These are phyloP conservation scores for Diatrype stigma DNA, from an alignment of 2,329 filamentous ascomycete species.

Conservation along the genomic window DNA sequence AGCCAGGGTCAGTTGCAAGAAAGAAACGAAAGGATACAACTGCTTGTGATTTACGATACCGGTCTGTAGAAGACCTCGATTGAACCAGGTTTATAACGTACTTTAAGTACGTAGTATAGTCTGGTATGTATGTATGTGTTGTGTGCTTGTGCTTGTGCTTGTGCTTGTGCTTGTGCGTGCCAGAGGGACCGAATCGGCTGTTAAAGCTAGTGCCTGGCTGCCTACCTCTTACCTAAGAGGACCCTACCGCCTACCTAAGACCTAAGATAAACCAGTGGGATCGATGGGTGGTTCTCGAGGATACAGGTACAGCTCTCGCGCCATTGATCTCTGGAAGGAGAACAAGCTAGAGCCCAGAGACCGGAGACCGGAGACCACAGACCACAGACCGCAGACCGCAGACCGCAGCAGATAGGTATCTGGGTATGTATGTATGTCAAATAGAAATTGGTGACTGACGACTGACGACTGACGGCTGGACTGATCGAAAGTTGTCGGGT, in stretches of 20 bases:
- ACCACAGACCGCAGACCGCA: no score
- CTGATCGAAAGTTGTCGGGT: no score
- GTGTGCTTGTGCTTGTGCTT: not conserved
- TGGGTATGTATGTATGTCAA: no score
- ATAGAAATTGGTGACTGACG: no score
- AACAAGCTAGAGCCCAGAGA: not conserved
- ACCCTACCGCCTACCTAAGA: no score
- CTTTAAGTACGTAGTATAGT: not conserved
- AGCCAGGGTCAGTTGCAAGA: not conserved
- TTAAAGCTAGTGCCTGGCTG: no score
- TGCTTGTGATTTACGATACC: not conserved
- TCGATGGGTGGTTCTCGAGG: not conserved
- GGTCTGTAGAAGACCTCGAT: not conserved
- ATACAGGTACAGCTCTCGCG: not conserved
- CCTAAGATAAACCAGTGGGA: not conserved
- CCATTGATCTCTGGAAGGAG: not conserved
- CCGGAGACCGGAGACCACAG: no score
- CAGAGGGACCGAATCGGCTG: no score
- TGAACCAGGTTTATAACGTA: not conserved
- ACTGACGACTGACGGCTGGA: no score
- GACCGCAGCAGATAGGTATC: no score
- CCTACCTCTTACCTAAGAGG: not conserved
- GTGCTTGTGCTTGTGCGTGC: no score
- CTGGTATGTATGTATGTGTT: not conserved
- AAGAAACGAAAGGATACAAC: not conserved